Evolutionary conservation across 78 protist genomes (phyloP).

Genomic region (Capsaspora owczarzaki): DNA sequence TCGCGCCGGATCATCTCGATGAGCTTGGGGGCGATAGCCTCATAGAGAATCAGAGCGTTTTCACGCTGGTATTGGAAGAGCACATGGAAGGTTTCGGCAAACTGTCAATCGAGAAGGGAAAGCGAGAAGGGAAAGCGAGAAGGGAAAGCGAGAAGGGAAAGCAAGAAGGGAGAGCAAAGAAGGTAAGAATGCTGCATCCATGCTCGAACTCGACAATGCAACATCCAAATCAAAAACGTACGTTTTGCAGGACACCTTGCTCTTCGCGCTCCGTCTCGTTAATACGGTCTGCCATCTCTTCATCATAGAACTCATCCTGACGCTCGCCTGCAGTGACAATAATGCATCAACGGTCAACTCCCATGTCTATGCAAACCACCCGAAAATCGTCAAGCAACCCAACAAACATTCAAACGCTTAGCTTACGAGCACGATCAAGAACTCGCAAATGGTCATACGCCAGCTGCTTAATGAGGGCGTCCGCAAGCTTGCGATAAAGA

Average conservation of each 20-base stretch:
- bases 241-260: background rate
- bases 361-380: background rate
- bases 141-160: background rate
- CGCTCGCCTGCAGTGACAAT: background rate
- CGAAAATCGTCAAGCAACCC: background rate
- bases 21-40: background rate
- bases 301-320: constrained; percentile 20
- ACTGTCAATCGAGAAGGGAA: background rate
- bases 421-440: constrained; percentile 6
- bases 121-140: background rate
- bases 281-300: constrained; percentile 19
- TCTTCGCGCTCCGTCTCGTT: background rate
- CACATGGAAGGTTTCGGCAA: background rate
- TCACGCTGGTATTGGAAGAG: background rate
- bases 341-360: background rate
- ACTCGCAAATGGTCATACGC: too few relatives aligned
- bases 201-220: too few relatives aligned
- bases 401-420: background rate
- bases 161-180: background rate
- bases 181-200: too few relatives aligned
- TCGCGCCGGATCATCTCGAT: constrained; percentile 8
- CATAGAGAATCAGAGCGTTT: background rate
- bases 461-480: too few relatives aligned
- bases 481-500: too few relatives aligned
- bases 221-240: too few relatives aligned